Percentiles rank a stretch among this genome's conserved stretches.
Conservation (phyloP, 2,329 filamentous ascomycete genomes). For the Trichophyton mentagrophytes region DNA sequence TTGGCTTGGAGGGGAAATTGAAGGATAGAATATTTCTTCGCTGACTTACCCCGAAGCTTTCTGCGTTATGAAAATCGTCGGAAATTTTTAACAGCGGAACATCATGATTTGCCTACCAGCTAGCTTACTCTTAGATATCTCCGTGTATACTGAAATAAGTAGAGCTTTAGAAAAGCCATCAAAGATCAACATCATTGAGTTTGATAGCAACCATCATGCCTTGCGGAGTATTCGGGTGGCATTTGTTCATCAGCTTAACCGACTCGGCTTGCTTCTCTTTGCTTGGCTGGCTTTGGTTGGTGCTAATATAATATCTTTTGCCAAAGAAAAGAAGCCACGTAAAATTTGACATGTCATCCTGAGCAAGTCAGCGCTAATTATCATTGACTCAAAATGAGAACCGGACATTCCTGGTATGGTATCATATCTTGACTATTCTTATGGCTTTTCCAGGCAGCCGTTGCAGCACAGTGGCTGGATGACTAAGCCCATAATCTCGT, state of each 20-base stretch:
- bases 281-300: not conserved
- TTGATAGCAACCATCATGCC: no score
- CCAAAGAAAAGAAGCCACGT: not conserved
- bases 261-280: not conserved
- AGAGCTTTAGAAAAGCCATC: not conserved
- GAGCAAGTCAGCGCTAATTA: not conserved
- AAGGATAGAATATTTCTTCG: conserved; percentile 30
- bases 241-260: no score
- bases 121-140: not conserved
- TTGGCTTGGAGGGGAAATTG: conserved; percentile 36
- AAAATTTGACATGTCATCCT: not conserved
- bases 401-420: not conserved
- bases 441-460: not conserved
- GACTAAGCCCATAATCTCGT: not conserved
- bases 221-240: no score
- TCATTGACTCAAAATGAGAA: not conserved
- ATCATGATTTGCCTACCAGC: conserved; percentile 13
- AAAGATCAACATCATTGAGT: no score
- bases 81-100: conserved; percentile 36
- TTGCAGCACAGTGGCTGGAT: not conserved
- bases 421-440: not conserved
- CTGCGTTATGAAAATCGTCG: conserved; percentile 33
- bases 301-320: not conserved
- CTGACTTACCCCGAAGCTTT: conserved; percentile 36
- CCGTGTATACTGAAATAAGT: not conserved